Evolutionary conservation across 2,329 filamentous ascomycete genomes (phyloP), one percentile per base, ranked within the genome.

Genomic region (Dactylellina drechsleri): DNA sequence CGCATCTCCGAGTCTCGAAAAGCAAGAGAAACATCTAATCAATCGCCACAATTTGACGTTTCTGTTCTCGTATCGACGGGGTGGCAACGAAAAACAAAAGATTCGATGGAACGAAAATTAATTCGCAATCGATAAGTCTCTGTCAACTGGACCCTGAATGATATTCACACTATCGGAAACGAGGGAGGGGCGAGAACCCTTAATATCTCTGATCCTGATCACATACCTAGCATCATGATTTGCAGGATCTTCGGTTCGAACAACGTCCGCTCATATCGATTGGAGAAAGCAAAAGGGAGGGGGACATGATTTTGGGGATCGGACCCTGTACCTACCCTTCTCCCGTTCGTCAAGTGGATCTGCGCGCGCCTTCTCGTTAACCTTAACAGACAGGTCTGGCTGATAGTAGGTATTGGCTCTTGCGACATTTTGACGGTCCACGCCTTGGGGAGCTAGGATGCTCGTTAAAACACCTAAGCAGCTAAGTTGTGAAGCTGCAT

Each of bases 331-430:
- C 45, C 16, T 41, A 23, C 40, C 23, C 43, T 45, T 18, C 28
- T 68, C 71, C 71, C 71, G 71, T 75, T 61, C 56, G 45, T 53
- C 45, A 60, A 64, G 71, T 54, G 52, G 64, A 75, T 75, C 70
- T 58, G 64, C 53, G 58, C 64, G 64, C 53, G 58, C 47, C 64
- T 60, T 75, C 40, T 64, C 58, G 50, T 57, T 67, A 65, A 68
- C 61, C 59, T 43, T 66, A 61, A 67, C 52, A 23, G 68, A 53
- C 61, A 54, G 60, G 54, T 45, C 31, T 59, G 53, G 47, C 47
- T 60, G 52, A 52, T 52, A 43, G 59, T 31, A 36, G 1, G 31
- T 36, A 36, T 36, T 36, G 31, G 31, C 31, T 2, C 31, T 36
- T 36, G 31, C 31, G 31, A 36, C 31, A 36, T 36, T 36, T 36